Percentiles rank a stretch among this genome's conserved stretches.
phyloP scores from a whole-genome alignment of 2,329 filamentous ascomycete genomes.

The Colletotrichum acutatum region DNA sequence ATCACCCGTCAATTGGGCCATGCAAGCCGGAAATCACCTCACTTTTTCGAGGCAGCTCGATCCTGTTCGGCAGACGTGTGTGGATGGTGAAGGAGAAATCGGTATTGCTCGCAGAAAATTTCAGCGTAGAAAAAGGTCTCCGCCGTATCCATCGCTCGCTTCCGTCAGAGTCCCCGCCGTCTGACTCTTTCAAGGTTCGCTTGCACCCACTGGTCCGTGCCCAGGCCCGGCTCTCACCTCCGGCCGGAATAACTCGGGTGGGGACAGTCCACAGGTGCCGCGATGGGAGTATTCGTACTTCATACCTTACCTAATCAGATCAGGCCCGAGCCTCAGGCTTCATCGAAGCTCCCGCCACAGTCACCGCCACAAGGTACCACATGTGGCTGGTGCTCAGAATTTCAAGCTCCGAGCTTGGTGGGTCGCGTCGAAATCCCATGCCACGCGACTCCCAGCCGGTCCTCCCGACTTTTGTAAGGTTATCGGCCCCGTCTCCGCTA shows the following conservation, averaged over 20 bases:
- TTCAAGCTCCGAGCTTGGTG: slow-evolving; percentile 5
- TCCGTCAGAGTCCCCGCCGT: slow-evolving; percentile 16
- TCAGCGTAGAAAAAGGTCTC: slow-evolving; percentile 29
- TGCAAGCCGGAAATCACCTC: slow-evolving; percentile 33
- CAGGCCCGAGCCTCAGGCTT: too few species aligned
- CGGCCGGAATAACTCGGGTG: slow-evolving; percentile 15
- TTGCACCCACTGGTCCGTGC: neutral
- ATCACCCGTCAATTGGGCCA: slow-evolving; percentile 38
- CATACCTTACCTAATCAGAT: too few species aligned
- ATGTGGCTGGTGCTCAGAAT: slow-evolving; percentile 7
- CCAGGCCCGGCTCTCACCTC: neutral
- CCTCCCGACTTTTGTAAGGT: neutral
- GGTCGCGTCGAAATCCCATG: slow-evolving; percentile 19
- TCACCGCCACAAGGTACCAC: neutral
- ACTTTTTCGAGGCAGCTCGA: slow-evolving; percentile 19
- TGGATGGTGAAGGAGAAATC: slow-evolving; percentile 18
- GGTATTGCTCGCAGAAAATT: slow-evolving; percentile 23
- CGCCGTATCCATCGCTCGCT: slow-evolving; percentile 31
- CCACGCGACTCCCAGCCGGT: slow-evolving; percentile 6
- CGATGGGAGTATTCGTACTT: too few species aligned
- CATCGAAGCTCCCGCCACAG: neutral
- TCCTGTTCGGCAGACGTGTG: slow-evolving; percentile 32
- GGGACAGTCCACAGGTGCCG: neutral
- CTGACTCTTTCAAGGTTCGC: slow-evolving; percentile 26
- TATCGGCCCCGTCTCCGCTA: neutral